Conservation (phyloP, 805 yeast species). For the Pichia rugopelliculosa region DNA sequence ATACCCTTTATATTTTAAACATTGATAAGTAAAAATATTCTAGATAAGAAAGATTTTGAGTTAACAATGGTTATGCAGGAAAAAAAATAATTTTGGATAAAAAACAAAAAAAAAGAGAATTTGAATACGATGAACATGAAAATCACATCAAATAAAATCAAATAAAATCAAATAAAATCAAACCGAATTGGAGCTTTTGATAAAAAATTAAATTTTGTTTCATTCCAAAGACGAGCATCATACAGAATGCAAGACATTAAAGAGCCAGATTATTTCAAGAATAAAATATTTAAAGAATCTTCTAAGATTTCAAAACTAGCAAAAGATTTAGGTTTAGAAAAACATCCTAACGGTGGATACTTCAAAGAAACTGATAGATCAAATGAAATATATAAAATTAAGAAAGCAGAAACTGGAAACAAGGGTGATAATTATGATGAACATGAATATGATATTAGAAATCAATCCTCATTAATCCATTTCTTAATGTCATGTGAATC, state of each 20-base stretch:
- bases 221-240: too few species aligned
- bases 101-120: too few species aligned
- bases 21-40: not conserved
- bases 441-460: not conserved
- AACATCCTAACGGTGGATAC: slow-evolving; percentile 52
- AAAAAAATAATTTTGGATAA: too few species aligned
- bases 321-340: slow-evolving; percentile 29
- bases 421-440: not conserved
- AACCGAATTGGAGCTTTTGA: too few species aligned
- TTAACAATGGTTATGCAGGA: not conserved
- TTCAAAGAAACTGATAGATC: slow-evolving; percentile 51
- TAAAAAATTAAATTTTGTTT: not conserved
- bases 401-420: not conserved
- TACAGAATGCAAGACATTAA: slow-evolving; percentile 1
- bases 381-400: not conserved
- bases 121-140: too few species aligned
- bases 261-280: slow-evolving; percentile 19
- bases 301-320: slow-evolving; percentile 27
- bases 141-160: too few species aligned
- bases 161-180: not conserved
- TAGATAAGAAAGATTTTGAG: not conserved
- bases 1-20: not conserved
- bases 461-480: slow-evolving; percentile 41
- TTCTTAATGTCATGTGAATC: slow-evolving; percentile 44
- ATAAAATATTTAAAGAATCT: slow-evolving; percentile 15